Evolutionary conservation across 225 moss, liverwort and hornwort genomes (phyloP), one percentile per base, ranked within the genome.

Genomic region (Antitrichia curtipendula): DNA sequence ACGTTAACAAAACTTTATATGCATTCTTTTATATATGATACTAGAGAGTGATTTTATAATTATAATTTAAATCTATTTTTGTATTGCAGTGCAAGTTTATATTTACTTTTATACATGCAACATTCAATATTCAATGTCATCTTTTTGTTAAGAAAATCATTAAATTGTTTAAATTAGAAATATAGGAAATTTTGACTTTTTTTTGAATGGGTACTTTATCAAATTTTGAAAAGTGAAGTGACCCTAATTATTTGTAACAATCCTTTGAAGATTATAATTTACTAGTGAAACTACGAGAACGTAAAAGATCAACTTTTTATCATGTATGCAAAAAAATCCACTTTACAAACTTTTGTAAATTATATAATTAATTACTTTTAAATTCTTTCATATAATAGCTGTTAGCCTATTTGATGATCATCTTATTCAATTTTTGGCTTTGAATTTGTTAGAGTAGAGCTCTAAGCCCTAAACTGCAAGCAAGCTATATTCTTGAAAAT

Each of bases 381-480:
- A 38, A n/a, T n/a, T n/a, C n/a, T 12, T 21, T n/a, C 3, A 2
- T 23, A 1, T 0, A 14, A 8, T 16, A 43, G 5, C 9, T 27
- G 3, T 10, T 28, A 10, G 28, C 29, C 10, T 72, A 31, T 12
- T 31, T 10, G 7, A 47, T 47, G 18, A 29, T 18, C 7, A 19
- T 29, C 2, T 18, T 19, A 4, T 18, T 16, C 2, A 45, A 3
- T 29, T 29, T 6, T 47, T 73, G 31, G 47, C 73, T 31, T 2
- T 18, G 2, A 45, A 47, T 47, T 45, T 10, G 10, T 29, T 45
- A 31, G 7, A 73, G 4, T 19, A 73, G 11, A 18, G 29, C 2
- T 31, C 4, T 3, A 10, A 7, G 7, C 2, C 14, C 11, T 47
- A 43, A 47, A 72, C 18, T 28, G 16, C 45, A 47, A n/a, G n/a